These are phyloP conservation scores for Zygosaccharomyces sapae DNA, from an alignment of 1,139 yeast species.

Conservation along the genomic window DNA sequence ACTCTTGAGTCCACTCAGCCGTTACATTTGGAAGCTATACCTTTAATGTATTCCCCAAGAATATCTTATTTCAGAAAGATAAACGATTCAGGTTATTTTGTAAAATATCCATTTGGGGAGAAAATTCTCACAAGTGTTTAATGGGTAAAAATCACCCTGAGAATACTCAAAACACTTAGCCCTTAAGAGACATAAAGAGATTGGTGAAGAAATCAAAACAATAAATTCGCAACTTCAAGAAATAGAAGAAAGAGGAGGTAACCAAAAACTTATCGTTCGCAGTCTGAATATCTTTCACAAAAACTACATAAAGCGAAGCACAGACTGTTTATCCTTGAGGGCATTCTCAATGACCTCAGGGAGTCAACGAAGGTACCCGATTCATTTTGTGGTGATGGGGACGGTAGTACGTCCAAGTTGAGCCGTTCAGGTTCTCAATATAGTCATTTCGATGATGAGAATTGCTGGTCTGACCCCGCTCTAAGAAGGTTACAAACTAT, in stretches of 20 bases:
- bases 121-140: conserved; percentile 60
- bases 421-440: conserved; percentile 5
- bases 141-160: conserved; percentile 57
- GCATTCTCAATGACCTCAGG: conserved; percentile 35
- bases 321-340: conserved; percentile 39
- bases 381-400: conserved; percentile 12
- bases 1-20: conserved; percentile 51
- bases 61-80: conserved; percentile 72
- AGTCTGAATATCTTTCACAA: conserved; percentile 26
- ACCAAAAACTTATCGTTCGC: conserved; percentile 15
- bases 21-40: conserved; percentile 49
- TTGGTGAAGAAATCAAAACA: conserved; percentile 40
- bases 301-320: conserved; percentile 40
- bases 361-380: conserved; percentile 32
- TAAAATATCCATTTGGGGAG: conserved; percentile 66
- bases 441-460: conserved; percentile 4
- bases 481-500: conserved; percentile 30
- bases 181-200: conserved; percentile 39
- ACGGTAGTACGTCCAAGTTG: conserved; percentile 1
- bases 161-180: conserved; percentile 48
- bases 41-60: conserved; percentile 67
- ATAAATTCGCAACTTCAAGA: conserved; percentile 11
- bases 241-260: conserved; percentile 13
- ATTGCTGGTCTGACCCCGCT: conserved; percentile 10
- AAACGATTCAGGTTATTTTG: conserved; percentile 47